These are phyloP conservation scores for Luzula sylvatica DNA, from an alignment of 176 grass and related monocot species.

Conservation along the genomic window DNA sequence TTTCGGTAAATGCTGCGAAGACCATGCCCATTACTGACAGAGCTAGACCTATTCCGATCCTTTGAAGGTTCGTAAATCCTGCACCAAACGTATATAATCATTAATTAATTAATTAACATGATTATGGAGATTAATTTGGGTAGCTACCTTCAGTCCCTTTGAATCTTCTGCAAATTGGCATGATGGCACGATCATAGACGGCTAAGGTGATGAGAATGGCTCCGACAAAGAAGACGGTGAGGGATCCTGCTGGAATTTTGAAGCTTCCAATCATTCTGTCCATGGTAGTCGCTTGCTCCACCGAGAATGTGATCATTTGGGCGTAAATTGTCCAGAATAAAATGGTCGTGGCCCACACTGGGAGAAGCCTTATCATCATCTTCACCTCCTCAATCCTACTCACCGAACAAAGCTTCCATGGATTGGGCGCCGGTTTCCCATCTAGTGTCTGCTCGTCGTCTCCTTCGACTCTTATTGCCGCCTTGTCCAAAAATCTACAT, in stretches of 20 bases:
- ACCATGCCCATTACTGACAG: constrained; percentile 52
- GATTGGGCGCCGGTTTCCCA: constrained; percentile 27
- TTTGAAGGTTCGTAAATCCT: constrained; percentile 63
- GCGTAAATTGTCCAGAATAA: constrained; percentile 87
- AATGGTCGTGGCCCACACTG: constrained; percentile 83
- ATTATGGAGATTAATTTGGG: neutral
- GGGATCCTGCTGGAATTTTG: constrained; percentile 56
- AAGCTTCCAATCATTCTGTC: constrained; percentile 48
- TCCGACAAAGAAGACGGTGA: constrained; percentile 67
- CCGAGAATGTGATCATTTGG: constrained; percentile 86
- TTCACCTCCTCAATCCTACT: constrained; percentile 77
- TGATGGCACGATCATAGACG: constrained; percentile 53
- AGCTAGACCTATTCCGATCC: constrained; percentile 53
- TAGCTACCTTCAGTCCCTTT: constrained; percentile 24
- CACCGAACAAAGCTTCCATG: constrained; percentile 63
- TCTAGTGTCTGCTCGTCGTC: constrained; percentile 23
- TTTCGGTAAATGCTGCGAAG: constrained; percentile 38
- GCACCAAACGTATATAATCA: neutral
- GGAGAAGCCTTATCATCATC: constrained; percentile 64
- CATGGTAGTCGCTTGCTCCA: constrained; percentile 82
- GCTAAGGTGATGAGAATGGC: constrained; percentile 59
- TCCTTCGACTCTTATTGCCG: constrained; percentile 50
- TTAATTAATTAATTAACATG: neutral
- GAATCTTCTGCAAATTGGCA: constrained; percentile 43
- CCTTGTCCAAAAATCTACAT: constrained; percentile 49